These are phyloP conservation scores for Trichoderma citrinoviride DNA, from an alignment of 2,329 filamentous ascomycete species.

Conservation along the genomic window DNA sequence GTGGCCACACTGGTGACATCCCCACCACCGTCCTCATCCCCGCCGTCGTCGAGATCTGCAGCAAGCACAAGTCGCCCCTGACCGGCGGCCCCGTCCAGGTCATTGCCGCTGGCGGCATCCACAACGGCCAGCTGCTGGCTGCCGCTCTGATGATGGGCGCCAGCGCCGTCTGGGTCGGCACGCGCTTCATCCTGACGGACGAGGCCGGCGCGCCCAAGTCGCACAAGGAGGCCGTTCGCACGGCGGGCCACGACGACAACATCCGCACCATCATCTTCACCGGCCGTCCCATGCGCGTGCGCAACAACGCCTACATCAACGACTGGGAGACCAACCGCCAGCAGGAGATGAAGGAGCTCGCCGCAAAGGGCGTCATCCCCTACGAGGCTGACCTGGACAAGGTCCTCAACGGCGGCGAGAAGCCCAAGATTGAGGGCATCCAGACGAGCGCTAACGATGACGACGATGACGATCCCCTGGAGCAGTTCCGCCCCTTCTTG, in stretches of 20 bases:
- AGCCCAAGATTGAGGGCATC: constrained; percentile 59
- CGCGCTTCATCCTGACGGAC: constrained; percentile 87
- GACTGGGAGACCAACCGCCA: constrained; percentile 95
- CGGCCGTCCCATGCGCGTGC: constrained; percentile 87
- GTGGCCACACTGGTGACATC: constrained; percentile 92
- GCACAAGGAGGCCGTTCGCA: constrained; percentile 93
- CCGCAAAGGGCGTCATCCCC: constrained; percentile 82
- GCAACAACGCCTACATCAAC: constrained; percentile 88
- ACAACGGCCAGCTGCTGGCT: constrained; percentile 86
- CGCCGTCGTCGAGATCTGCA: constrained; percentile 77
- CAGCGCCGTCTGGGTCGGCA: constrained; percentile 92
- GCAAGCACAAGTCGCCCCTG: constrained; percentile 79
- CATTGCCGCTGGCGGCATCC: constrained; percentile 89
- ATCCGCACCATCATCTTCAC: constrained; percentile 98
- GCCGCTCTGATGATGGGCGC: constrained; percentile 92
- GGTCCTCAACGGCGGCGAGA: constrained; percentile 58
- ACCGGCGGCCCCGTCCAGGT: constrained; percentile 87
- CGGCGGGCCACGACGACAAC: constrained; percentile 91
- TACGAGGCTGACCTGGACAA: constrained; percentile 94
- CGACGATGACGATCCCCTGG: constrained; percentile 79
- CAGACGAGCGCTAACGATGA: constrained; percentile 65
- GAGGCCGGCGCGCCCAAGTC: constrained; percentile 91
- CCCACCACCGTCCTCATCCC: constrained; percentile 92
- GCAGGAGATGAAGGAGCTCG: constrained; percentile 89
- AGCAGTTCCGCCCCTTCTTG: constrained; percentile 84